Percentiles rank a stretch among this genome's conserved stretches.
phyloP scores from a whole-genome alignment of 2,329 filamentous ascomycete genomes.

The Atkinsonella hypoxylon region DNA sequence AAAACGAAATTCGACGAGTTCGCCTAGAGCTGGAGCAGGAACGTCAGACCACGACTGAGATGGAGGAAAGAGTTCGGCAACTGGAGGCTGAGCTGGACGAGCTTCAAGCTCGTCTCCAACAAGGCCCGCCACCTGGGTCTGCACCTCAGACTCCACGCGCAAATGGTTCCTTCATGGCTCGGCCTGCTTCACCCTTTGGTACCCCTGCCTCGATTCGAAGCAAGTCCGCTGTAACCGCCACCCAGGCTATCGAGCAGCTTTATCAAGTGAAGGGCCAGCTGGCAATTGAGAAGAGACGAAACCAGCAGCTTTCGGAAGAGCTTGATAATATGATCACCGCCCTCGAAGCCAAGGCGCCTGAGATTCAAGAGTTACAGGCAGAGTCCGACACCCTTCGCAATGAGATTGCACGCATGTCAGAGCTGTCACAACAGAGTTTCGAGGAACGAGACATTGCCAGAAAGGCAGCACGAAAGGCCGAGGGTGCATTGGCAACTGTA shows the following conservation, averaged over 20 bases:
- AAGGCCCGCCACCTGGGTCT: constrained; percentile 31
- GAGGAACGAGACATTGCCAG: constrained; percentile 68
- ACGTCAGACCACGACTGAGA: constrained; percentile 31
- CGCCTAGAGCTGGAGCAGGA: constrained; percentile 46
- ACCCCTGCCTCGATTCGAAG: constrained; percentile 46
- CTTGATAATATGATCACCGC: constrained; percentile 79
- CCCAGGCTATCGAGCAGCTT: constrained; percentile 51
- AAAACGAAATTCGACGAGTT: constrained; percentile 44
- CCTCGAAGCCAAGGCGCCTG: constrained; percentile 74
- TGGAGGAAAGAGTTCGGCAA: constrained; percentile 36
- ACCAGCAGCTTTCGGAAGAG: constrained; percentile 60
- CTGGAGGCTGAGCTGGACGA: constrained; percentile 43
- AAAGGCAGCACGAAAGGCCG: constrained; percentile 67
- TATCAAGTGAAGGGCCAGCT: constrained; percentile 61
- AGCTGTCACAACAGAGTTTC: constrained; percentile 69
- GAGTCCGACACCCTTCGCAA: constrained; percentile 71
- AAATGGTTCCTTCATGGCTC: constrained; percentile 41
- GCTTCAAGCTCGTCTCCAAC: constrained; percentile 36
- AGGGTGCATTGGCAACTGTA: constrained; percentile 53
- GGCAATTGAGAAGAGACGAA: constrained; percentile 60
- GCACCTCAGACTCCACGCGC: constrained; percentile 48
- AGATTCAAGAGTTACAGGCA: constrained; percentile 72
- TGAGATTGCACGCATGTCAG: constrained; percentile 76
- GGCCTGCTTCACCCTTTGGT: constrained; percentile 48
- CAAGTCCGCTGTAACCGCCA: constrained; percentile 45